Evolutionary conservation across 106 monocot genomes (phyloP), one percentile per base, ranked within the genome.

Genomic region (Ottelia alismoides): DNA sequence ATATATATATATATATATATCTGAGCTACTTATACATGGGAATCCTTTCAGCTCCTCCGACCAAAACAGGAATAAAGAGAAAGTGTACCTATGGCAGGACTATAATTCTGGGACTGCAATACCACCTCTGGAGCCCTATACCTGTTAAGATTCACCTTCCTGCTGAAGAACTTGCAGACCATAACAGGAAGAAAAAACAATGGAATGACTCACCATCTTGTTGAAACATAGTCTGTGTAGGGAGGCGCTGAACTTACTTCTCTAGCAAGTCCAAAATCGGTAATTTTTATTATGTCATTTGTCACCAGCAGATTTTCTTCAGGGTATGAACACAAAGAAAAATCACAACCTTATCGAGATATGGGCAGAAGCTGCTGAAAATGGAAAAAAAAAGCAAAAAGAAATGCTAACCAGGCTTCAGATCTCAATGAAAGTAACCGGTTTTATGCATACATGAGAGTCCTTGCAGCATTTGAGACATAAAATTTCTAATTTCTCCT

Each of bases 161-260:
- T 43, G 40, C 40, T 7, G 40, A 16, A 43, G 16, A 43, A 43
- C 16, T 6, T 43, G 40, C 40, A 7, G 40, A 43, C n/a, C 11
- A 70, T 11, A 61, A 68, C 43, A 76, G 46, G 11, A 40, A 49
- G 61, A 9, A 50, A 7, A n/a, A n/a, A n/a, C n/a, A n/a, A n/a
- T n/a, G n/a, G n/a, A n/a, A n/a, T 25, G 23, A 74, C 92, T 66
- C 43, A 92, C 92, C 92, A 92, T 77, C 92, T 68, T 11, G 92
- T 92, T 48, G 92, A 87, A 74, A 92, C 92, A 74, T 92, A 92
- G 56, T 92, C 92, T 58, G 92, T 87, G 55, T 83, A 92, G 47
- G 92, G 92, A 70, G 92, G 82, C 21, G 43, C 60, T 46, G 92
- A 83, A 51, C 61, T 71, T 53, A 87, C 70, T 73, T 92, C 92